Conservation (phyloP, 768 basidiomycete species). For the Suillus bovinus region DNA sequence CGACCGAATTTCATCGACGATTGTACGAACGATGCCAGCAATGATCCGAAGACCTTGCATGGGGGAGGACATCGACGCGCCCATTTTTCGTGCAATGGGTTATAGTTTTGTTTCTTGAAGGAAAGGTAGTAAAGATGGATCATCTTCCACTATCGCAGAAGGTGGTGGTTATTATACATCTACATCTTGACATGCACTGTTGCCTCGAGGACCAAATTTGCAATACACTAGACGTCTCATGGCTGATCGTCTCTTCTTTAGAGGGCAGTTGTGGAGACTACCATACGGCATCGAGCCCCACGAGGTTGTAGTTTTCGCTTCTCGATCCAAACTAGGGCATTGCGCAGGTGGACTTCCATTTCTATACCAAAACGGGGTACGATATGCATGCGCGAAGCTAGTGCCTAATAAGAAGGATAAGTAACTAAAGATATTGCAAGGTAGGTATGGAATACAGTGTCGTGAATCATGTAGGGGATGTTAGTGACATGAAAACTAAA, state of each 20-base stretch:
- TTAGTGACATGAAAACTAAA: neutral
- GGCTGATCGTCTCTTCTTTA: slow-evolving; percentile 6
- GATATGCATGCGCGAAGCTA: neutral
- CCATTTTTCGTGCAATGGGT: neutral
- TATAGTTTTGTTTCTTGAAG: neutral
- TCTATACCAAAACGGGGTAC: neutral
- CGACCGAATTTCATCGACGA: neutral
- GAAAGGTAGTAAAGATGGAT: neutral
- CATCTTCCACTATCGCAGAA: neutral
- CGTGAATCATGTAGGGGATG: neutral
- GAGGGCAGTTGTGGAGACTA: slow-evolving; percentile 2
- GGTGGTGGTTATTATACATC: neutral
- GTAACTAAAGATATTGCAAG: neutral
- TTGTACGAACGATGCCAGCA: neutral
- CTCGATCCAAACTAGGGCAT: neutral
- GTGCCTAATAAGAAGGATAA: neutral
- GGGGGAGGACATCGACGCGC: neutral
- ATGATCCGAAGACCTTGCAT: neutral
- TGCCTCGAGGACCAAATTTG: neutral
- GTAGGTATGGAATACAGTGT: neutral
- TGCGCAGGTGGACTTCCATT: neutral
- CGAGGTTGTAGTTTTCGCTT: neutral
- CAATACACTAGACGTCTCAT: slow-evolving; percentile 1
- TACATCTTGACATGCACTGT: neutral
- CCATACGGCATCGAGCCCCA: neutral